Conservation (phyloP, 495 filamentous ascomycete species). For the Penicillium angulare region DNA sequence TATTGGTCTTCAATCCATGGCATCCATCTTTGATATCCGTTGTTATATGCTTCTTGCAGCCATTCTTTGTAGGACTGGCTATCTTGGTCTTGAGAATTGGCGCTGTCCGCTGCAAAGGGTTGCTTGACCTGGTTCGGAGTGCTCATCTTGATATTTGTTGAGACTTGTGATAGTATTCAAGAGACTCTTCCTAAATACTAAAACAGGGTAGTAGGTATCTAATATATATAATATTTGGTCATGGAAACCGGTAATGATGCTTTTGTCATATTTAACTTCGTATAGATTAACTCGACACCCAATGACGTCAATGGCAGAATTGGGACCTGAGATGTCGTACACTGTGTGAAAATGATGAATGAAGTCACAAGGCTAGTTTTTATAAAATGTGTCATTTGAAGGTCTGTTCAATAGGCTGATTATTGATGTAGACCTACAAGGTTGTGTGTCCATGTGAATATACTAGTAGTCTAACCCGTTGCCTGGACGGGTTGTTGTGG, state of each 20-base stretch:
- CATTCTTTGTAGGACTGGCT: slow-evolving; percentile 48
- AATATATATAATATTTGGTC: too few relatives aligned
- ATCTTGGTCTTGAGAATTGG: slow-evolving; percentile 5
- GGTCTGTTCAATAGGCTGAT: too few relatives aligned
- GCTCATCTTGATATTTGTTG: background rate
- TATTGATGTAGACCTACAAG: too few relatives aligned
- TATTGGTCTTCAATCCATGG: slow-evolving; percentile 74
- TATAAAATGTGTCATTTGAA: too few relatives aligned
- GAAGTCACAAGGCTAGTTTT: too few relatives aligned
- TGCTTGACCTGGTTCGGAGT: background rate
- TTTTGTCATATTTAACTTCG: slow-evolving; percentile 7
- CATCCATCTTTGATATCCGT: slow-evolving; percentile 70
- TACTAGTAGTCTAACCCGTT: too few relatives aligned
- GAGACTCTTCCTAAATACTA: too few relatives aligned
- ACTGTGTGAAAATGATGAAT: too few relatives aligned
- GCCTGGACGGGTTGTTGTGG: too few relatives aligned
- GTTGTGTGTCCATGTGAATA: too few relatives aligned
- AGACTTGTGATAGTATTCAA: background rate
- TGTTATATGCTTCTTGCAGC: slow-evolving; percentile 57
- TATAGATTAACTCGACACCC: slow-evolving; percentile 7
- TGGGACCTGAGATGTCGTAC: too few relatives aligned
- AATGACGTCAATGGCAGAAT: slow-evolving; percentile 8
- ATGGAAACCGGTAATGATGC: background rate
- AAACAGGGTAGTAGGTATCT: too few relatives aligned
- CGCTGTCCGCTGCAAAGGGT: background rate